phyloP scores from a whole-genome alignment of 139 green algal genomes.

The Coelastrella sp. region DNA sequence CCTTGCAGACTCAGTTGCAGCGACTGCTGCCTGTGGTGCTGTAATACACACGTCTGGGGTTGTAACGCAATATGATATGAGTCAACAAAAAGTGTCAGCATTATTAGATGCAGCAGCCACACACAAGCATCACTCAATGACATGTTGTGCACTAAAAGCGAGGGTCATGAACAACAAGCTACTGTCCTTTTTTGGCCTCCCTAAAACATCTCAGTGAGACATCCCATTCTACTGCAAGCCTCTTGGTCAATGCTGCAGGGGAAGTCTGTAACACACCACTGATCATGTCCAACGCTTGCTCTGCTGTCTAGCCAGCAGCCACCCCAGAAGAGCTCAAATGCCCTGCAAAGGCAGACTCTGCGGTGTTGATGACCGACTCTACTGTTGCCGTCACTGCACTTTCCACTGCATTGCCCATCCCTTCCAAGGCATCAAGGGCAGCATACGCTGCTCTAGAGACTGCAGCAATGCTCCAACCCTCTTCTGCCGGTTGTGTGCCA shows the following conservation, averaged over 20 bases:
- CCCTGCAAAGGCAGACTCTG: not conserved
- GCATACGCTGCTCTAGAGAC: not conserved
- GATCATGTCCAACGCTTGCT: not conserved
- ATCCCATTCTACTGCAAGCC: not conserved
- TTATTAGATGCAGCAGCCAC: no score
- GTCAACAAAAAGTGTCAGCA: no score
- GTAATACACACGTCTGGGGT: no score
- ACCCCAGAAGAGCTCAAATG: no score
- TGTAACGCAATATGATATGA: no score
- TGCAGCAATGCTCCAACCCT: not conserved
- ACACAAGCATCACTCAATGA: no score
- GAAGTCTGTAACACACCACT: not conserved
- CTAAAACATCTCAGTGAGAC: no score
- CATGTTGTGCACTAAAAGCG: no score
- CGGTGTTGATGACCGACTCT: not conserved
- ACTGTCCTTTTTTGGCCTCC: no score
- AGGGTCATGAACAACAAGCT: no score
- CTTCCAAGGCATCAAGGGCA: not conserved
- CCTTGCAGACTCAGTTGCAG: no score
- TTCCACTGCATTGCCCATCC: not conserved
- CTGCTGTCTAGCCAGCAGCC: not conserved
- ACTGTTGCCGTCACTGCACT: not conserved
- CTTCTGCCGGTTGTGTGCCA: not conserved
- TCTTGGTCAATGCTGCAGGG: conserved; percentile 3
- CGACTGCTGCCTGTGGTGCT: no score